phyloP scores from a whole-genome alignment of 768 basidiomycete species.

The Crassisporium funariophilum region DNA sequence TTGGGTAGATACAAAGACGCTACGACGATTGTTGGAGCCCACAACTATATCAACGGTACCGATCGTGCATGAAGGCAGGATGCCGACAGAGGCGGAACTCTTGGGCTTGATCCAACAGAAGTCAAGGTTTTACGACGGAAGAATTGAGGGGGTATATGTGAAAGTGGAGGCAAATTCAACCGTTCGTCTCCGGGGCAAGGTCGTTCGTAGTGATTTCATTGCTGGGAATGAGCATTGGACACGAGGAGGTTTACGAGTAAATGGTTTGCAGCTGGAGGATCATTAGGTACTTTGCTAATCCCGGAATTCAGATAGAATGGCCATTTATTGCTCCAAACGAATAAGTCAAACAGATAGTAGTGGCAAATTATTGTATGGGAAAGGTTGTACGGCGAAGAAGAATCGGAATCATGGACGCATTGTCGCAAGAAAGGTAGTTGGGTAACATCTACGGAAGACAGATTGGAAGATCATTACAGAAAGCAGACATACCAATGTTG shows the following conservation, averaged over 20 bases:
- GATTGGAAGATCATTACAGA: too few species aligned
- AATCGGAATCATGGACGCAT: background rate
- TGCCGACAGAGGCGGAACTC: slow-evolving; percentile 43
- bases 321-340: background rate
- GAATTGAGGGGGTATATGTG: slow-evolving; percentile 59
- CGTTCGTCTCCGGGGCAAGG: slow-evolving; percentile 51
- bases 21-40: slow-evolving; percentile 35
- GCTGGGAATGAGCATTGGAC: slow-evolving; percentile 67
- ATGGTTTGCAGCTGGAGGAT: slow-evolving; percentile 6
- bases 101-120: slow-evolving; percentile 44
- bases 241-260: slow-evolving; percentile 25
- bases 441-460: background rate
- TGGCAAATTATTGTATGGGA: background rate
- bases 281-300: background rate
- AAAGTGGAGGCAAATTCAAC: slow-evolving; percentile 47
- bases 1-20: slow-evolving; percentile 40
- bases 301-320: background rate
- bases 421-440: background rate
- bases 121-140: slow-evolving; percentile 44
- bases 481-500: too few species aligned
- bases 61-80: slow-evolving; percentile 41
- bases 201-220: slow-evolving; percentile 63
- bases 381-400: background rate
- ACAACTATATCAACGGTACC: slow-evolving; percentile 49
- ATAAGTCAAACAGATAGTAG: background rate